These are phyloP conservation scores for Paramecium octaurelia DNA, from an alignment of 73 alveolate species.

Conservation along the genomic window DNA sequence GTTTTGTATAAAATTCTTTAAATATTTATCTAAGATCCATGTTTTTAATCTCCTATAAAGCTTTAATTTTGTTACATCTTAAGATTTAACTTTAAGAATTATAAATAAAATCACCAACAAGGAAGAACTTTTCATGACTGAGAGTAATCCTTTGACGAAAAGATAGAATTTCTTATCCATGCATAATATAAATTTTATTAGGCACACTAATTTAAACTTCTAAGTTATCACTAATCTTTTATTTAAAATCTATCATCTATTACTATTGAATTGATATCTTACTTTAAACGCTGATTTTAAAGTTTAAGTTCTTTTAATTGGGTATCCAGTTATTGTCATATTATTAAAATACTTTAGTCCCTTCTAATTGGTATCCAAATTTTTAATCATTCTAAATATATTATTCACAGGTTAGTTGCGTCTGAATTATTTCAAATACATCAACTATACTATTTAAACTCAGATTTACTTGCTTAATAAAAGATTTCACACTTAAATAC, in stretches of 20 bases:
- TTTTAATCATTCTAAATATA: too few relatives aligned
- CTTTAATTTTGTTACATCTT: not conserved
- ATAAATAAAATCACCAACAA: not conserved
- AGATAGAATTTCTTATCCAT: not conserved
- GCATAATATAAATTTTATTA: not conserved
- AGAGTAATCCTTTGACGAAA: not conserved
- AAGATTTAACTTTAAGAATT: not conserved
- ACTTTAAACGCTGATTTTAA: not conserved
- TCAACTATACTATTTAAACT: not conserved
- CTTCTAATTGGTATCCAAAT: not conserved
- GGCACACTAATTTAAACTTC: not conserved
- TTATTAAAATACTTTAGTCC: not conserved
- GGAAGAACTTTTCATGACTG: not conserved
- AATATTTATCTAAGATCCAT: too few relatives aligned
- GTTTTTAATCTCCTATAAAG: not conserved
- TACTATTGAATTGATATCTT: not conserved
- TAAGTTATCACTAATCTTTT: not conserved
- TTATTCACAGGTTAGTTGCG: not conserved
- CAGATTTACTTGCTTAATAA: not conserved
- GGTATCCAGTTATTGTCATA: not conserved
- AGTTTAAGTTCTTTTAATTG: not conserved
- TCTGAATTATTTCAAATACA: too few relatives aligned
- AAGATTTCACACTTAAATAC: not conserved
- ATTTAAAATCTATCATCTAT: not conserved
- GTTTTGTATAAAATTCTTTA: too few relatives aligned